Conservation (phyloP, 2,329 filamentous ascomycete species). For the Nemania serpens region DNA sequence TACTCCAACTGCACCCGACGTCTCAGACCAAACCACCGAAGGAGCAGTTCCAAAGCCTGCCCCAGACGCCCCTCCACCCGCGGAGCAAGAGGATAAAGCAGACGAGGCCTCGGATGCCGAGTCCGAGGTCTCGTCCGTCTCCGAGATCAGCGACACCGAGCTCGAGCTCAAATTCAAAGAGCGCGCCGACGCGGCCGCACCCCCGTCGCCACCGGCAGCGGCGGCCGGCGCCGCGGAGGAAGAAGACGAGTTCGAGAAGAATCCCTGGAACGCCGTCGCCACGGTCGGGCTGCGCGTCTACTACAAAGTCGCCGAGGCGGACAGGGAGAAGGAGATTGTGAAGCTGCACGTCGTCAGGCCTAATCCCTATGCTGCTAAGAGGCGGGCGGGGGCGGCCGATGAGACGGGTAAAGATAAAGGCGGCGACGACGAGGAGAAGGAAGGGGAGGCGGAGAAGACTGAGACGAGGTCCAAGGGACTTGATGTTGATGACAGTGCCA, state of each 20-base stretch:
- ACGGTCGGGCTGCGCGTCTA: constrained; percentile 66
- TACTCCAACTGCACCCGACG: not conserved
- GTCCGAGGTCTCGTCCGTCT: constrained; percentile 42
- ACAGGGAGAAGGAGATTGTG: constrained; percentile 43
- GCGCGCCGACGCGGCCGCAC: constrained; percentile 26
- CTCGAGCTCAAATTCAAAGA: constrained; percentile 42
- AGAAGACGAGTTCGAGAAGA: constrained; percentile 58
- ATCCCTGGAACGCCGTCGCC: constrained; percentile 67
- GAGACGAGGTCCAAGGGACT: constrained; percentile 38
- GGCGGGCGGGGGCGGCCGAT: too few species aligned
- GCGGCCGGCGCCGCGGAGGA: constrained; percentile 49
- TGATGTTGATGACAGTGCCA: constrained; percentile 46
- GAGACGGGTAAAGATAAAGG: too few species aligned
- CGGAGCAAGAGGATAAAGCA: constrained; percentile 28
- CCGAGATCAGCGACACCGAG: constrained; percentile 48
- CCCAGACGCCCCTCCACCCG: not conserved
- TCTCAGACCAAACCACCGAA: not conserved
- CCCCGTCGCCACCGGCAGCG: constrained; percentile 38
- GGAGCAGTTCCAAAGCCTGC: constrained; percentile 8
- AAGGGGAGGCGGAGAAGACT: constrained; percentile 35
- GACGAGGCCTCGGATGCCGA: constrained; percentile 33
- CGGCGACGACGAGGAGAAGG: constrained; percentile 27
- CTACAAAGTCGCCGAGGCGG: constrained; percentile 50
- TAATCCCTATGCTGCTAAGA: constrained; percentile 38
- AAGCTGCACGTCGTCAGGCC: constrained; percentile 48